Percentiles rank a stretch among this genome's conserved stretches.
phyloP scores from a whole-genome alignment of 441 rosid species.

The Pelargonium myrrhifolium region DNA sequence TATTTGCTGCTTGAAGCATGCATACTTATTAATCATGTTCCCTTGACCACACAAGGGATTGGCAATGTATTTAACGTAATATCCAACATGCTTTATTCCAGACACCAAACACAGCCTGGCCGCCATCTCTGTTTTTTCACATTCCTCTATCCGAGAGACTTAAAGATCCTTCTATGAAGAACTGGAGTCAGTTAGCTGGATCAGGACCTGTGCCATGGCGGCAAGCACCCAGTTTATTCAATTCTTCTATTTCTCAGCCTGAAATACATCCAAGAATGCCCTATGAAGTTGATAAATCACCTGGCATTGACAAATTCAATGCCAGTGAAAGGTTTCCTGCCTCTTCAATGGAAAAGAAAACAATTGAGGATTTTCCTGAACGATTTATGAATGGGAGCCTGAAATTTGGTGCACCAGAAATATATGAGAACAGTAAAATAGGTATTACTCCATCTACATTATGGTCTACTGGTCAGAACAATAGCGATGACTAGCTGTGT shows the following conservation, averaged over 20 bases:
- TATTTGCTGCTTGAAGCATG: neutral
- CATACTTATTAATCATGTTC: constrained; percentile 4
- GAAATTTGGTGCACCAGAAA: constrained; percentile 38
- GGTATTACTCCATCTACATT: constrained; percentile 34
- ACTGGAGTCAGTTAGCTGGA: constrained; percentile 63
- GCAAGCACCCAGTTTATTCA: constrained; percentile 65
- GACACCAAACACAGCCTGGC: constrained; percentile 51
- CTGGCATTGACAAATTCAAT: constrained; percentile 37
- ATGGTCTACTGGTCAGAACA: neutral
- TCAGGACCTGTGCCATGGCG: constrained; percentile 76
- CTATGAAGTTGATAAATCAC: constrained; percentile 45
- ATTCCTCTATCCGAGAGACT: constrained; percentile 47
- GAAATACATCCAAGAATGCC: constrained; percentile 43
- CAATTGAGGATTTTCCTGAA: constrained; percentile 53
- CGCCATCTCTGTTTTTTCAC: constrained; percentile 36
- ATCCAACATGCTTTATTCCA: constrained; percentile 29
- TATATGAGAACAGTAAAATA: constrained; percentile 51
- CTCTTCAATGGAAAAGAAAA: constrained; percentile 45
- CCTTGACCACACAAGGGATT: neutral
- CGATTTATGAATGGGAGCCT: constrained; percentile 48
- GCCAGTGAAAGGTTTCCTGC: constrained; percentile 36
- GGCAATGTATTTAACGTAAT: constrained; percentile 7
- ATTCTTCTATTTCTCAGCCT: constrained; percentile 52
- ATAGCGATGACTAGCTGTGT: constrained; percentile 4
- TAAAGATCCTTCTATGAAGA: constrained; percentile 47